Conservation (phyloP, 2,329 filamentous ascomycete genomes). For the Helotiales sp. region DNA sequence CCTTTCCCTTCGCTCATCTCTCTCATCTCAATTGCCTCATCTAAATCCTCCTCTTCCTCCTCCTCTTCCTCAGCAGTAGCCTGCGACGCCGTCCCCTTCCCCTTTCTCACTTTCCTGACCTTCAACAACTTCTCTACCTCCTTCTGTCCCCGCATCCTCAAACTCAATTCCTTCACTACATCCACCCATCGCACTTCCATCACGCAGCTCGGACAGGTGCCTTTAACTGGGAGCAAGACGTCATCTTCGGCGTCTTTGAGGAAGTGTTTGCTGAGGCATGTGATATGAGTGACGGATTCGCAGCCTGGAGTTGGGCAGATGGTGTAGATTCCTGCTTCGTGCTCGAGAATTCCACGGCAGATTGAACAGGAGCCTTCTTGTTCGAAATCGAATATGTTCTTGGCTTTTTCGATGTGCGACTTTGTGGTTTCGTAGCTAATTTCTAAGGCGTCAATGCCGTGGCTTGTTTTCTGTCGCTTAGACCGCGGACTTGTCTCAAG, state of each 20-base stretch:
- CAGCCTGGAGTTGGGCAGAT: slow-evolving; percentile 61
- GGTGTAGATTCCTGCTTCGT: slow-evolving; percentile 58
- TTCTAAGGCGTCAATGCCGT: slow-evolving; percentile 59
- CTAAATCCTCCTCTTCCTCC: slow-evolving; percentile 27
- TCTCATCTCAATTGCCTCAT: slow-evolving; percentile 11
- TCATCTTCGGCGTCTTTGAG: slow-evolving; percentile 46
- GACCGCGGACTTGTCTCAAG: slow-evolving; percentile 12
- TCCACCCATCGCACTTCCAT: slow-evolving; percentile 70
- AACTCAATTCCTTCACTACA: slow-evolving; percentile 81
- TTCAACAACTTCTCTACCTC: slow-evolving; percentile 74
- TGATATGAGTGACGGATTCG: slow-evolving; percentile 62
- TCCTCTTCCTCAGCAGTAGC: slow-evolving; percentile 20
- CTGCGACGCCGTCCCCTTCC: slow-evolving; percentile 27
- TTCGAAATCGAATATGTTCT: slow-evolving; percentile 60
- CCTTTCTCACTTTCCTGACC: slow-evolving; percentile 35
- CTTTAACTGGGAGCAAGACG: slow-evolving; percentile 67
- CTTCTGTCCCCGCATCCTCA: slow-evolving; percentile 72
- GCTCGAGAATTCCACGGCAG: slow-evolving; percentile 53
- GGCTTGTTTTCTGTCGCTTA: slow-evolving; percentile 36
- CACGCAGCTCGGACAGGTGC: slow-evolving; percentile 73
- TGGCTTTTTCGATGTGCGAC: slow-evolving; percentile 60
- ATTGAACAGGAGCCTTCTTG: slow-evolving; percentile 60
- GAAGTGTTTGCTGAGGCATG: slow-evolving; percentile 62
- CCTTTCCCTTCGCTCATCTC: slow-evolving; percentile 6
- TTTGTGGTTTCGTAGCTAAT: slow-evolving; percentile 61